Evolutionary conservation across 2,329 filamentous ascomycete species (phyloP), one percentile per base, ranked within the genome.

Genomic region (Rhinocladiella mackenziei): DNA sequence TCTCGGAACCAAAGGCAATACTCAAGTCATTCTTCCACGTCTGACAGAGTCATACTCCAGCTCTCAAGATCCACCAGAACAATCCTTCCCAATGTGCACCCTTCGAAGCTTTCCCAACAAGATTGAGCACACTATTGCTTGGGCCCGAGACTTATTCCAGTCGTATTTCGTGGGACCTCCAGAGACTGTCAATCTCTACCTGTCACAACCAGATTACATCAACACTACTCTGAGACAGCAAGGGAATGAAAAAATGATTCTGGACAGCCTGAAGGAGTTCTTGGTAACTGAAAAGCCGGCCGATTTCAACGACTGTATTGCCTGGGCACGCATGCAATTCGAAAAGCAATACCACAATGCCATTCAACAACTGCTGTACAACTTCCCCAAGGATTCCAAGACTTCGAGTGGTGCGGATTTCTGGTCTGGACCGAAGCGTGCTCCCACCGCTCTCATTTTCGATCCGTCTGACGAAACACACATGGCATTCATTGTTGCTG

Each of bases 41-140:
- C 71, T 96, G 53, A 97, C 92, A 1, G 94, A 98, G 67, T 97
- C 92, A 1, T 98, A 98, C 72, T 96, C 92, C 1, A 88, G 83
- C 60, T 97, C 92, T 14, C 91, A 96, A 64, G 94, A 98, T 64
- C 92, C 92, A 1, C 92, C 92, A 0, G 94, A 98, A 75, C 89
- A 96, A 71, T 94, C 92, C 1, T 97, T 98, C 76, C 92, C 92
- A 1, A 97, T 97, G 89, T 98, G 92, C 67, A 97, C 92, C 4
- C 77, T 98, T 51, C 81, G 87, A 62, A 96, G 89, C 67, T 98
- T 98, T 75, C 92, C 92, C 47, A 98, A 98, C 75, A 84, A 84
- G 60, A 98, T 98, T 59, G 89, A 98, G 70, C 92, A 98, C 67
- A 97, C 92, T 1, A 98, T 98, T 64, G 92, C 92, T 2, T 98